Conservation (phyloP, 1,284 basidiomycete genomes). For the Pulveroboletus sp. region DNA sequence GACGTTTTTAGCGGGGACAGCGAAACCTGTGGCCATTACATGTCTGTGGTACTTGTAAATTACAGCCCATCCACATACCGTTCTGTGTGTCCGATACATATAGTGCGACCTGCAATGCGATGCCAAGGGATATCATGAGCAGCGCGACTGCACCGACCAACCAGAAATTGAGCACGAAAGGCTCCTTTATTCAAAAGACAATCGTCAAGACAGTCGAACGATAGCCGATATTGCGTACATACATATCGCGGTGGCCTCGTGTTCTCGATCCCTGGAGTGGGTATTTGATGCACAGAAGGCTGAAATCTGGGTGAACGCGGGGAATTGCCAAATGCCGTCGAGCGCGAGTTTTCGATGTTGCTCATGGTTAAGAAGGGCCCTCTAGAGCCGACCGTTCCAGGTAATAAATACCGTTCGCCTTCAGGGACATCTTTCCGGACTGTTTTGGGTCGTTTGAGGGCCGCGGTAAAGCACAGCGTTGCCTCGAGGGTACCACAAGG, state of each 20-base stretch:
- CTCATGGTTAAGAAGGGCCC: conserved; percentile 17
- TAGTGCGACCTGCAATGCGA: conserved; percentile 50
- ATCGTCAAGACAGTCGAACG: not conserved
- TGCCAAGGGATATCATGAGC: conserved; percentile 48
- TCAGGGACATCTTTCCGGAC: not conserved
- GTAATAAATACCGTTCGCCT: not conserved
- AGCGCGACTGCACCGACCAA: conserved; percentile 44
- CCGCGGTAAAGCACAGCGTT: not conserved
- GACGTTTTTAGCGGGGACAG: conserved; percentile 50
- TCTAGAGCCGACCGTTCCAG: not conserved
- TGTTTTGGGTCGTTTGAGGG: not conserved
- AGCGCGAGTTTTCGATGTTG: not conserved
- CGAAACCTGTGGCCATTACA: conserved; percentile 46
- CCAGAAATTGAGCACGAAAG: conserved; percentile 45
- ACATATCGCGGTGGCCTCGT: conserved; percentile 47
- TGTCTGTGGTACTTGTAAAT: not conserved
- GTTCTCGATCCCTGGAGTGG: conserved; percentile 38
- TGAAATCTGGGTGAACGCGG: conserved; percentile 36
- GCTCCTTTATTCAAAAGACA: conserved; percentile 42
- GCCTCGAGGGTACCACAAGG: conserved; percentile 15
- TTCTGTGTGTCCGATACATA: conserved; percentile 43
- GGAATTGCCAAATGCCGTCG: not conserved
- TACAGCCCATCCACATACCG: conserved; percentile 38
- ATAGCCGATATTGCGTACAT: conserved; percentile 36
- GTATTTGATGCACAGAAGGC: conserved; percentile 49